Base-by-base conservation (phyloP, 805 yeast genomes). In the Kuraishia ogatae region DNA sequence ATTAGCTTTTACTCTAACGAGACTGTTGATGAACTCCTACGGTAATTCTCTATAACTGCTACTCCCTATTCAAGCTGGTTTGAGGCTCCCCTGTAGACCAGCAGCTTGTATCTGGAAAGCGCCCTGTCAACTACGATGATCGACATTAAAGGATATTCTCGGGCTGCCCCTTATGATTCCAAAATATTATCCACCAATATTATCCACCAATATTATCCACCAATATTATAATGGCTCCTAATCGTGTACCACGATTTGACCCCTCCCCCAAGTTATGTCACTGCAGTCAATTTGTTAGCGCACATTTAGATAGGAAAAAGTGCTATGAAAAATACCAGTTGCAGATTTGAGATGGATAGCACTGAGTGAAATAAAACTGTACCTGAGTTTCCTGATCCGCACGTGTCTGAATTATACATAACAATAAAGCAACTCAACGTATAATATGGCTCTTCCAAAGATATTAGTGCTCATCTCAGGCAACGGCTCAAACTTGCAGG, bases 401-500 rank as follows among this genome's bases (percentile, higher is more conserved):
- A n/a, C n/a, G n/a, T n/a, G n/a, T n/a, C n/a, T n/a, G n/a, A n/a
- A n/a, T n/a, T n/a, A n/a, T n/a, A n/a, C 29, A 26, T 26, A 26
- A 26, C 5, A 26, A 26, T 10, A 6, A 10, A 26, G 10, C 29
- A 5, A 26, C 29, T 26, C 29, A 5, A 26, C 29, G 43, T 15
- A 35, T 17, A 35, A 15, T 13, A 35, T 35, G 21, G 23, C 23
- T 5, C 23, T 52, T n/a, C 62, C 68, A 5, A 62, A 62, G 13
- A 81, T 87, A 56, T 74, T 87, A 11, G 97, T 94, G 0, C 79
- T 94, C 46, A 94, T 94, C 22, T 92, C 98, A 0, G 99, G 99
- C 0, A 85, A 87, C 28, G 99, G 99, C 1, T 84, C 97, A n/a
- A 94, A 94, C 65, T 74, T 94, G 47, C 99, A 94, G 68, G 98